A percentile compares a stretch with the other conserved stretches of the same genome.
Conservation (phyloP, 306 rosid species). For the Sicyos baderoa region DNA sequence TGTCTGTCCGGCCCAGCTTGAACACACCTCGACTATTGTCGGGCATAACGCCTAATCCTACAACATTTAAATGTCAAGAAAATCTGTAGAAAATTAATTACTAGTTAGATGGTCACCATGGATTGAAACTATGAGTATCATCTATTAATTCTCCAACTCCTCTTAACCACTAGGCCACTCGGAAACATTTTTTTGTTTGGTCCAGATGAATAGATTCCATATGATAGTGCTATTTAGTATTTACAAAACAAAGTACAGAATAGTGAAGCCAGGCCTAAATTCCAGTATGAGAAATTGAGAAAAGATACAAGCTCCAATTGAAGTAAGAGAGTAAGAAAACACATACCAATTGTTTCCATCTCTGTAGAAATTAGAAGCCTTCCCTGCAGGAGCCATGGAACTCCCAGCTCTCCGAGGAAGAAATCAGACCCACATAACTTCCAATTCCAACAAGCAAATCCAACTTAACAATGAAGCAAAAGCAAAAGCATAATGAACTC, state of each 20-base stretch:
- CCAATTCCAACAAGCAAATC: conserved; percentile 21
- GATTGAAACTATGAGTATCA: no score
- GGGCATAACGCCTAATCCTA: no score
- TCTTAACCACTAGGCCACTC: no score
- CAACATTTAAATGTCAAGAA: no score
- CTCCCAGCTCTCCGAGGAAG: conserved; percentile 21
- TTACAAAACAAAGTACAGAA: background rate
- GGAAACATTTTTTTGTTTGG: background rate
- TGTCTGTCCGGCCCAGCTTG: no score
- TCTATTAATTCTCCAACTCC: background rate
- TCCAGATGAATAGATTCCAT: background rate
- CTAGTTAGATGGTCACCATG: no score
- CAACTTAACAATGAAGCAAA: background rate
- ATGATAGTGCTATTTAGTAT: background rate
- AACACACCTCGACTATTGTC: no score
- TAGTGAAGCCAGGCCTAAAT: background rate
- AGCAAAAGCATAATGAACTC: background rate
- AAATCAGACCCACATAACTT: conserved; percentile 26
- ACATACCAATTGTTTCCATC: conserved; percentile 74
- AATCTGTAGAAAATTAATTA: no score
- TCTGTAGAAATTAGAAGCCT: conserved; percentile 62
- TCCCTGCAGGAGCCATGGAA: conserved; percentile 69
- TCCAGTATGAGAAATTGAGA: background rate
- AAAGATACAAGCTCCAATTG: background rate
- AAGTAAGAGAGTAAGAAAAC: background rate